Percentiles rank a stretch among this genome's conserved stretches.
These are phyloP conservation scores for Polygonum maritimum DNA, from an alignment of 148 eudicot genomes.

Conservation along the genomic window DNA sequence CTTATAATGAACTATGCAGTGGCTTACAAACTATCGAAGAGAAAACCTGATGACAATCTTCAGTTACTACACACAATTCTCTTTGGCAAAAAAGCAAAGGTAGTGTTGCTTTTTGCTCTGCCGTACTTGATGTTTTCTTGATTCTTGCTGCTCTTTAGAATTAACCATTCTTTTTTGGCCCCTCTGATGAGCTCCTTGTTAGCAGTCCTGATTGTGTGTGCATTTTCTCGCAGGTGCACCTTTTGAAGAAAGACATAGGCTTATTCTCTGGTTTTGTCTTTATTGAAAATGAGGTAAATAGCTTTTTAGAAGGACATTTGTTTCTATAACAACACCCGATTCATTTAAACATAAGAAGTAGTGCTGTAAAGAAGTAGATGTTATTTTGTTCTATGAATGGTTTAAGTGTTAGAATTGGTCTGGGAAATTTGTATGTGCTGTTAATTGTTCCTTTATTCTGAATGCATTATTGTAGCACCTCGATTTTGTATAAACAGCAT, in stretches of 20 bases:
- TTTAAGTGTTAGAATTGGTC: neutral
- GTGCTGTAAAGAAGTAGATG: neutral
- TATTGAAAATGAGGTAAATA: constrained; percentile 63
- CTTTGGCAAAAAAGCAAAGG: constrained; percentile 86
- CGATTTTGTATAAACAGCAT: neutral
- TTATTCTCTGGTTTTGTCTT: constrained; percentile 88
- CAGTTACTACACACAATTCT: constrained; percentile 71
- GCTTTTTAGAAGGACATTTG: neutral
- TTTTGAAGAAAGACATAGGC: constrained; percentile 70
- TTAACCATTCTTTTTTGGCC: neutral
- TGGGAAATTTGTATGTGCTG: no score
- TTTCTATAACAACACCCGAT: neutral
- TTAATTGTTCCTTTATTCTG: neutral
- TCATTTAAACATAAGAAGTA: neutral
- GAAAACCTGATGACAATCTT: constrained; percentile 86
- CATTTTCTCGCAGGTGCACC: constrained; percentile 32
- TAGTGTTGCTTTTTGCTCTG: constrained; percentile 10
- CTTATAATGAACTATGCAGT: constrained; percentile 34
- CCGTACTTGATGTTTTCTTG: neutral
- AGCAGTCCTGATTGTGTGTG: neutral
- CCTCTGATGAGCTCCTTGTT: neutral
- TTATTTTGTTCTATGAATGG: neutral
- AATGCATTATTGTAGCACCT: neutral
- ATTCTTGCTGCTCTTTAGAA: neutral
- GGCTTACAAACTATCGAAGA: constrained; percentile 85